phyloP scores from a whole-genome alignment of 192 early-diverging fungal species.

The Spizellomyces punctatus region DNA sequence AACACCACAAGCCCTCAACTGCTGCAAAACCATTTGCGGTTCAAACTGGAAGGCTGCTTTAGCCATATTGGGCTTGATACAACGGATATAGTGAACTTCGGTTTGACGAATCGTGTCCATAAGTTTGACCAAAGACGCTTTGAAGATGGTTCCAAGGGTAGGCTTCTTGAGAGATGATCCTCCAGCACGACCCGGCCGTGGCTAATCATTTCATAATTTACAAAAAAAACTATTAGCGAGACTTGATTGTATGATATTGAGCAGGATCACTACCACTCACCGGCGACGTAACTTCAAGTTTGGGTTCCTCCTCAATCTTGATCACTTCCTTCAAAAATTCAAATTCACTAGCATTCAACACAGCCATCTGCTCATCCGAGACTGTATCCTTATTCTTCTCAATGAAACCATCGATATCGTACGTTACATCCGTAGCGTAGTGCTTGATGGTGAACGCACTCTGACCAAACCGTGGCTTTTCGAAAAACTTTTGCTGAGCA shows the following conservation, averaged over 20 bases:
- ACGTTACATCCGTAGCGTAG: constrained; percentile 93
- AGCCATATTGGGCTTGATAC: constrained; percentile 97
- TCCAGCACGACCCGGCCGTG: constrained; percentile 38
- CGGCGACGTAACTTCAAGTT: constrained; percentile 27
- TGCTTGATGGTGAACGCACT: constrained; percentile 89
- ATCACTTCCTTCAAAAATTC: constrained; percentile 83
- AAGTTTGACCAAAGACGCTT: constrained; percentile 84
- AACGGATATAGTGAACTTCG: constrained; percentile 96
- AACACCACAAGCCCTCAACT: constrained; percentile 98
- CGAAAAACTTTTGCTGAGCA: constrained; percentile 74
- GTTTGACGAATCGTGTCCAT: constrained; percentile 96
- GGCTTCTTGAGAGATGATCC: constrained; percentile 70
- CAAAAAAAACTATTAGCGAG: no score
- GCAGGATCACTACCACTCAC: background rate
- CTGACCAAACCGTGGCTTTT: constrained; percentile 89
- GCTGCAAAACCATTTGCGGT: constrained; percentile 89
- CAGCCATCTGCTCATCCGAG: constrained; percentile 81
- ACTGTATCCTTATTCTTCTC: constrained; percentile 99
- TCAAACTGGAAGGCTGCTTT: constrained; percentile 93
- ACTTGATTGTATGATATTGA: no score
- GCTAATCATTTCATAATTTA: no score
- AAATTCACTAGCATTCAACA: constrained; percentile 77
- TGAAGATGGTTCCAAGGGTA: constrained; percentile 97
- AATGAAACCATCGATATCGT: constrained; percentile 92
- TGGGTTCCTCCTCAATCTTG: constrained; percentile 45